Percentiles rank a stretch among this genome's conserved stretches.
phyloP scores from a whole-genome alignment of 495 filamentous ascomycete genomes.

The Aspergillus bridgeri region DNA sequence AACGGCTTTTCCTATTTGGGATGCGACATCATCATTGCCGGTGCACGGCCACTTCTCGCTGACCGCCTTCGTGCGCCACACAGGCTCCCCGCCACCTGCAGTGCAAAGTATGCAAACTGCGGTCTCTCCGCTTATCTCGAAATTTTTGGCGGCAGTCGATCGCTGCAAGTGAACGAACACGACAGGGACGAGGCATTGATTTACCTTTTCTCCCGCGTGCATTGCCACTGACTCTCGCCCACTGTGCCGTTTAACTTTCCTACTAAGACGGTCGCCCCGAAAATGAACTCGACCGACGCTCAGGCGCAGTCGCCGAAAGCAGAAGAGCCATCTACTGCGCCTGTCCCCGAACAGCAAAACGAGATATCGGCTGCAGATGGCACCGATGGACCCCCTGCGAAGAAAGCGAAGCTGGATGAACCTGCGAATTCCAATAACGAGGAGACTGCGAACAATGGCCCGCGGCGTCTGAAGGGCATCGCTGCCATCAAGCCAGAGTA shows the following conservation, averaged over 20 bases:
- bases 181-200: not conserved
- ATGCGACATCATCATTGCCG: not conserved
- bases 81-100: slow-evolving; percentile 7
- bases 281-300: slow-evolving; percentile 16
- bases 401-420: slow-evolving; percentile 56
- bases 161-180: not conserved
- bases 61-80: slow-evolving; percentile 2
- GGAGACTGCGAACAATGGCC: slow-evolving; percentile 8
- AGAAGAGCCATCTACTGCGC: slow-evolving; percentile 1
- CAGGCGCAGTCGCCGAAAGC: slow-evolving; percentile 12
- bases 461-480: slow-evolving; percentile 59
- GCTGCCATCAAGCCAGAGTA: slow-evolving; percentile 85
- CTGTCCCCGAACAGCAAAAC: slow-evolving; percentile 11
- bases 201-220: not conserved
- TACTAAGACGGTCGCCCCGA: not conserved
- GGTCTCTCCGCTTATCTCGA: slow-evolving; percentile 2
- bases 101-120: slow-evolving; percentile 18
- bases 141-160: slow-evolving; percentile 12
- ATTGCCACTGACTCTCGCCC: not conserved
- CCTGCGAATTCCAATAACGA: slow-evolving; percentile 24
- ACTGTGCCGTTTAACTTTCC: not conserved
- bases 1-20: not conserved
- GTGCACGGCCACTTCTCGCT: not conserved
- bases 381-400: slow-evolving; percentile 51
- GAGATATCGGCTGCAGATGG: slow-evolving; percentile 7